Conservation (phyloP, 768 basidiomycete species). For the Tylopilus vinaceipallidus region DNA sequence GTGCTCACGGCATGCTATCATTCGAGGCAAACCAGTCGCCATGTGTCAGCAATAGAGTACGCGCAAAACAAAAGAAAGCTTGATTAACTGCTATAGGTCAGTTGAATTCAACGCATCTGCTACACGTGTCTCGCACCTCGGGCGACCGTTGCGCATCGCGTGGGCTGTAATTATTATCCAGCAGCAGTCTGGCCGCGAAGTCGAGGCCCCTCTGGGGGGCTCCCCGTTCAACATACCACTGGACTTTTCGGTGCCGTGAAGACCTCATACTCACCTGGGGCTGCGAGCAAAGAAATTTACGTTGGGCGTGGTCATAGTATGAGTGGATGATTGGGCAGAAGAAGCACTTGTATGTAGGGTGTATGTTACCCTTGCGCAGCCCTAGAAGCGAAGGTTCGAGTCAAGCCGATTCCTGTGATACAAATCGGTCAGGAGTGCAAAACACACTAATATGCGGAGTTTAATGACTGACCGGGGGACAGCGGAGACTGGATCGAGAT, state of each 20-base stretch:
- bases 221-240: background rate
- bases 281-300: background rate
- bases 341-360: background rate
- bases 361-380: background rate
- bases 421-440: background rate
- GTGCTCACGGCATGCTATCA: background rate
- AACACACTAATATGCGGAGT: background rate
- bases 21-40: background rate
- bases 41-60: constrained; percentile 1
- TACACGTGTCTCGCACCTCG: too few species aligned
- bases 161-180: background rate
- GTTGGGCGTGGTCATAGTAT: background rate
- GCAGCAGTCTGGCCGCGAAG: background rate
- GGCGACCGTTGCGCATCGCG: background rate
- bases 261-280: background rate
- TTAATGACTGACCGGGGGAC: background rate
- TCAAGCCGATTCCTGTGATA: background rate
- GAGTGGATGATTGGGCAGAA: background rate
- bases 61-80: background rate
- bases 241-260: background rate
- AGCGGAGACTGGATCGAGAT: background rate
- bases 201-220: background rate
- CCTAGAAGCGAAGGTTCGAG: background rate
- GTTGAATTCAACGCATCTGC: background rate
- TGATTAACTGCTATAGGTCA: background rate